Percentiles rank a stretch among this genome's conserved stretches.
Evolutionary conservation across 148 eudicot species (phyloP).

Genomic region (Salicornia ramosissima): DNA sequence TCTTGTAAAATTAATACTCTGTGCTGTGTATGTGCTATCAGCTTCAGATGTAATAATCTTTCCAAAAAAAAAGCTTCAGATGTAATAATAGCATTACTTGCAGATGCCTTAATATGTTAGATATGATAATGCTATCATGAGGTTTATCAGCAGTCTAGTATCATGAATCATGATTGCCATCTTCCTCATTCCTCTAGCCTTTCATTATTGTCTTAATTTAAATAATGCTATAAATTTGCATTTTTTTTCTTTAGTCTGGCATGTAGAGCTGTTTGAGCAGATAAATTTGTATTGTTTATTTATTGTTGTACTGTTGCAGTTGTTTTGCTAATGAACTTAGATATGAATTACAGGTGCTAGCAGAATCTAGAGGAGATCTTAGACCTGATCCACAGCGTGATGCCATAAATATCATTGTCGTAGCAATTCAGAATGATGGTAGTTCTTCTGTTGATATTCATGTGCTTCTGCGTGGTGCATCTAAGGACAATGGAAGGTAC

Average conservation of each 20-base stretch:
- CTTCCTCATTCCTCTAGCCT: background rate
- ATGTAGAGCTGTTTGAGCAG: background rate
- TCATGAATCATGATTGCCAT: too few relatives aligned
- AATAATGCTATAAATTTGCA: background rate
- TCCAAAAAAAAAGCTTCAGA: too few relatives aligned
- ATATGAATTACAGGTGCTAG: slow-evolving; percentile 53
- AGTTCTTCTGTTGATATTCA: slow-evolving; percentile 33
- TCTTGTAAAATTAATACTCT: too few relatives aligned
- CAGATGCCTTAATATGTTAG: background rate
- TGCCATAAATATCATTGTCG: slow-evolving; percentile 59
- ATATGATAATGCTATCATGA: background rate
- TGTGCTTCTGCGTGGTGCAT: slow-evolving; percentile 54
- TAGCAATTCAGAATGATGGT: slow-evolving; percentile 69
- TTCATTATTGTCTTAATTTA: background rate
- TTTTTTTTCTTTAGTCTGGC: background rate
- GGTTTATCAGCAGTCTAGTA: background rate
- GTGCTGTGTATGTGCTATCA: background rate
- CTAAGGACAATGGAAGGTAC: slow-evolving; percentile 39
- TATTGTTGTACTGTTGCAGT: background rate
- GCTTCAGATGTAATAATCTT: too few relatives aligned
- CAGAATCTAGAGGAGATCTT: slow-evolving; percentile 84
- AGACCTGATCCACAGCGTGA: slow-evolving; percentile 86
- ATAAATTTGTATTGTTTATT: background rate
- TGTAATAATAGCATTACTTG: background rate
- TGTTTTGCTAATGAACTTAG: slow-evolving; percentile 16